These are phyloP conservation scores for Lagenidium giganteum DNA, from an alignment of 352 stramenopile species.

Conservation along the genomic window DNA sequence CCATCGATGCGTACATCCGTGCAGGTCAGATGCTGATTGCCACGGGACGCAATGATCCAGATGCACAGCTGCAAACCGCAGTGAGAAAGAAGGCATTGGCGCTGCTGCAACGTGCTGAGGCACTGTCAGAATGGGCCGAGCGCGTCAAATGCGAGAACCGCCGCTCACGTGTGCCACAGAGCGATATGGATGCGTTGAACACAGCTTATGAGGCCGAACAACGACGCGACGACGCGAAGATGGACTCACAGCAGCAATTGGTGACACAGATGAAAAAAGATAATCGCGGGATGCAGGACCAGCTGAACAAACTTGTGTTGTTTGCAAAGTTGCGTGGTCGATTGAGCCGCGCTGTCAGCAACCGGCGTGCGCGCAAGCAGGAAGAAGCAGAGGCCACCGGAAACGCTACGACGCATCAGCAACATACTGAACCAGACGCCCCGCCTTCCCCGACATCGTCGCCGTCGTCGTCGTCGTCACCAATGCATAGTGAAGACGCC, in stretches of 20 bases:
- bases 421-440: too few relatives aligned
- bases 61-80: constrained; percentile 44
- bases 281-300: constrained; percentile 42
- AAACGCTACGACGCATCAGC: too few relatives aligned
- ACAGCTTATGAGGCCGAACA: constrained; percentile 33
- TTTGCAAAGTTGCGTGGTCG: constrained; percentile 36
- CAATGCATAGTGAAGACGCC: too few relatives aligned
- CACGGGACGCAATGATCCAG: constrained; percentile 40
- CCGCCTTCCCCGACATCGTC: constrained; percentile 4
- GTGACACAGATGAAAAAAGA: constrained; percentile 44
- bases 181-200: constrained; percentile 18
- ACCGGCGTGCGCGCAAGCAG: constrained; percentile 28
- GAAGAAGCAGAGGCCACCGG: too few relatives aligned
- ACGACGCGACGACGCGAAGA: constrained; percentile 18
- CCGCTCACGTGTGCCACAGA: too few relatives aligned
- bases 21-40: constrained; percentile 51
- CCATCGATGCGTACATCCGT: constrained; percentile 52
- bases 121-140: constrained; percentile 47
- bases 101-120: constrained; percentile 54
- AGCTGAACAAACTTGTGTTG: constrained; percentile 41
- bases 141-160: too few relatives aligned
- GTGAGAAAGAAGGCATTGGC: constrained; percentile 60
- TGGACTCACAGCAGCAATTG: constrained; percentile 42
- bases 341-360: constrained; percentile 32
- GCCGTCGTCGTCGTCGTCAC: too few relatives aligned